Base-by-base conservation (phyloP, 345 rosid species). In the Eucalyptus microcorys region DNA sequence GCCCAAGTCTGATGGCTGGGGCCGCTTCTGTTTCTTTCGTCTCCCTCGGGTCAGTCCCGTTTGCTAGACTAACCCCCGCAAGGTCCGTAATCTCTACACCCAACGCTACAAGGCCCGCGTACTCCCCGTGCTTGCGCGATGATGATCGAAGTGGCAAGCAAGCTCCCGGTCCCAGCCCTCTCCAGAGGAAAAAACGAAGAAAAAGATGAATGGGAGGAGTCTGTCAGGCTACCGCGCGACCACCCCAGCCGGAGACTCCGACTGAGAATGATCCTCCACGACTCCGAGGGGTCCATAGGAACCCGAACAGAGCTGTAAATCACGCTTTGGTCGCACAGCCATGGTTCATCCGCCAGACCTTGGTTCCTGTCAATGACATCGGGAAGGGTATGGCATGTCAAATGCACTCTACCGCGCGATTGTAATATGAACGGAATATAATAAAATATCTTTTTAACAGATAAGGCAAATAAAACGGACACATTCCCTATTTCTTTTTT, bases 21-120 rank as follows among this genome's bases (percentile, higher is more conserved):
- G 90, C 45, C 91, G 6, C 24, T 86, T 95, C 55, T 89, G 76
- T 42, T 93, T 95, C 91, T 45, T 55, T 86, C 88, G 32, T 88
- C 94, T 55, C 91, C 95, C 19, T 79, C 7, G n/a, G 1, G 52
- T 4, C 87, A 71, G 45, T 86, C 5, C n/a, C 37, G n/a, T n/a
- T 21, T 11, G 80, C 55, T 4, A 42, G 14, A 10, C 57, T 55
- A 34, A 47, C 8, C 90, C 68, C 16, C 48, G 16, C 12, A 3
- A 59, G 34, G 32, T 17, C 61, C 21, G 13, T 24, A 22, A 24
- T 55, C 30, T 55, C 30, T 55, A 55, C 30, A 10, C 30, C 13
- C 30, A 55, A 55, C 14, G 61, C 30, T 55, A 10, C 57, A 52
- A 52, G 57, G 4, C 57, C 76, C 92, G 32, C 27, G 92, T 93